Evolutionary conservation across 768 basidiomycete genomes (phyloP).

Genomic region (Udeniomyces megalosporus): DNA sequence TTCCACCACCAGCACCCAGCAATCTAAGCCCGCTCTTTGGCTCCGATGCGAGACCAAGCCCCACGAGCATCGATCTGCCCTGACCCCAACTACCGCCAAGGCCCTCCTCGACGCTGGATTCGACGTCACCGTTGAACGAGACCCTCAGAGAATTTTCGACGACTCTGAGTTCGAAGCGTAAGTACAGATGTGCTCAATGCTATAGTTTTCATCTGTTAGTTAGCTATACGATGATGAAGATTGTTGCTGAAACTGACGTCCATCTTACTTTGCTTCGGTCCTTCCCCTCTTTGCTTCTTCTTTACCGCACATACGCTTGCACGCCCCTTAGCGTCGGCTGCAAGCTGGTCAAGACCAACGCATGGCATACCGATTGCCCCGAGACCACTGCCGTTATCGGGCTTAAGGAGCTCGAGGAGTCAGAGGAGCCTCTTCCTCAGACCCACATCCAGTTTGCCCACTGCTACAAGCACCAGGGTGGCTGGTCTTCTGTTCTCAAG

Average conservation of each 20-base stretch:
- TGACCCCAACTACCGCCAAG: conserved; percentile 83
- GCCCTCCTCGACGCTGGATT: conserved; percentile 77
- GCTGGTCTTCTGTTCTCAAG: conserved; percentile 71
- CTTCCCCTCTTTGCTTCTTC: not conserved
- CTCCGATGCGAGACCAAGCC: conserved; percentile 93
- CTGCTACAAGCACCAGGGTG: conserved; percentile 88
- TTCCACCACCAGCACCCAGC: not conserved
- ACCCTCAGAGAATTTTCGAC: conserved; percentile 83
- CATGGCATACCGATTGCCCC: conserved; percentile 61
- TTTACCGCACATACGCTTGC: not conserved
- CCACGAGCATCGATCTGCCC: conserved; percentile 79
- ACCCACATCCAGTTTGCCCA: conserved; percentile 97
- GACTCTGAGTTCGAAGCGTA: conserved; percentile 86
- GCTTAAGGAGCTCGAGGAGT: conserved; percentile 83
- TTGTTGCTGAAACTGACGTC: not conserved
- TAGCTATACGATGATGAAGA: too few relatives aligned
- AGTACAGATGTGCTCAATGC: conserved; percentile 31
- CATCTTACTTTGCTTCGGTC: not conserved
- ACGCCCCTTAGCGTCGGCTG: conserved; percentile 75
- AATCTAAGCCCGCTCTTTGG: conserved; percentile 50
- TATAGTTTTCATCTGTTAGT: not conserved
- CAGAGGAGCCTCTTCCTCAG: conserved; percentile 64
- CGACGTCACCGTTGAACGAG: conserved; percentile 77
- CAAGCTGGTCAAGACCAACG: conserved; percentile 65
- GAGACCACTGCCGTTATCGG: conserved; percentile 60